These are phyloP conservation scores for Leccinum rimulosum DNA, from an alignment of 768 basidiomycete genomes.

Conservation along the genomic window DNA sequence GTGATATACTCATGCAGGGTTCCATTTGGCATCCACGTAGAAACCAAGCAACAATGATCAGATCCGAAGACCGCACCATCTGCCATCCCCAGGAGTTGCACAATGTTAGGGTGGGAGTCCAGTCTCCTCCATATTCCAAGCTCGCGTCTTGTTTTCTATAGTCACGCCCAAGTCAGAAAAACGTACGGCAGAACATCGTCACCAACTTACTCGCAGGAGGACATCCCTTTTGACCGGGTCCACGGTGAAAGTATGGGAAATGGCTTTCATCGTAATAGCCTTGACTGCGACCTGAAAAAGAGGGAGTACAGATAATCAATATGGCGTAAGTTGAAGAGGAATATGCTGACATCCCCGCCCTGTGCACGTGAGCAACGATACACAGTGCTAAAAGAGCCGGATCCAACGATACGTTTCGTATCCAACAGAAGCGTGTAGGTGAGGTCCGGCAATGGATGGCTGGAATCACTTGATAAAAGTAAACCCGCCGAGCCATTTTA, in stretches of 20 bases:
- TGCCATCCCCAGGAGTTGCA: conserved; percentile 5
- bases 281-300: conserved; percentile 7
- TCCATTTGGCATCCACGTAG: conserved; percentile 8
- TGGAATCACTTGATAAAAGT: background rate
- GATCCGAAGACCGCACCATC: background rate
- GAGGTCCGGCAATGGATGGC: background rate
- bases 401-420: background rate
- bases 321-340: too few species aligned
- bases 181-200: background rate
- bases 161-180: background rate
- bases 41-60: conserved; percentile 4
- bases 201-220: conserved; percentile 1
- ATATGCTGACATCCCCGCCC: background rate
- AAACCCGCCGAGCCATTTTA: background rate
- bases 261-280: background rate
- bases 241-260: background rate
- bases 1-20: background rate
- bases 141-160: conserved; percentile 8
- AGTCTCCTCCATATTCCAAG: conserved; percentile 7
- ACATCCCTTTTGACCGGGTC: too few species aligned
- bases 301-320: background rate
- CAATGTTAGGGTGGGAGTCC: conserved; percentile 8
- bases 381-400: background rate
- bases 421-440: background rate
- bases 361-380: background rate